Conservation (phyloP, 768 basidiomycete genomes). For the Tricholoma saponaceum region DNA sequence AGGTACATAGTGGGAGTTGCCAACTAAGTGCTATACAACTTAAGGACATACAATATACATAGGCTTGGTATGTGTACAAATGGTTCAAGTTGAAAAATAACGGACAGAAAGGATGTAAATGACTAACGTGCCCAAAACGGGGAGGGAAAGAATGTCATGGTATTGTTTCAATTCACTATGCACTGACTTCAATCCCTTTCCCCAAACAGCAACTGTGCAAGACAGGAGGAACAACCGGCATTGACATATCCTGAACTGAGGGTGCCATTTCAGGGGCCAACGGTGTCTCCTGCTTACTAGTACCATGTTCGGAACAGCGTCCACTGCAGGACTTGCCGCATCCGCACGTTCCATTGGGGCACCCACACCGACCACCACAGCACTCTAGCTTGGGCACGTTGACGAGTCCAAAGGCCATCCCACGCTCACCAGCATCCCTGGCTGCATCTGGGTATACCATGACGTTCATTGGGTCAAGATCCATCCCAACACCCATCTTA, state of each 20-base stretch:
- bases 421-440: slow-evolving; percentile 32
- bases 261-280: background rate
- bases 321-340: slow-evolving; percentile 58
- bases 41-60: background rate
- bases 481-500: slow-evolving; percentile 31
- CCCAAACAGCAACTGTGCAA: slow-evolving; percentile 29
- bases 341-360: slow-evolving; percentile 48
- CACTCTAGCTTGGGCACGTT: slow-evolving; percentile 64
- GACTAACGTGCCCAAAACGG: background rate
- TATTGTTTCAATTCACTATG: background rate
- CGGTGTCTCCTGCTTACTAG: background rate
- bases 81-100: background rate
- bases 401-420: slow-evolving; percentile 44
- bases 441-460: slow-evolving; percentile 39
- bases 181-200: slow-evolving; percentile 5
- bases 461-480: slow-evolving; percentile 50
- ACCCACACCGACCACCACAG: slow-evolving; percentile 59
- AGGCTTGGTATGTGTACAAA: background rate
- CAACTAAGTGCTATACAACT: background rate
- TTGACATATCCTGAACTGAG: background rate
- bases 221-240: slow-evolving; percentile 4
- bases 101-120: background rate
- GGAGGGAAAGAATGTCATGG: background rate
- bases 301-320: slow-evolving; percentile 37
- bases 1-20: background rate